These are phyloP conservation scores for Hypoxylon sp. DNA, from an alignment of 2,329 filamentous ascomycete genomes.

Conservation along the genomic window DNA sequence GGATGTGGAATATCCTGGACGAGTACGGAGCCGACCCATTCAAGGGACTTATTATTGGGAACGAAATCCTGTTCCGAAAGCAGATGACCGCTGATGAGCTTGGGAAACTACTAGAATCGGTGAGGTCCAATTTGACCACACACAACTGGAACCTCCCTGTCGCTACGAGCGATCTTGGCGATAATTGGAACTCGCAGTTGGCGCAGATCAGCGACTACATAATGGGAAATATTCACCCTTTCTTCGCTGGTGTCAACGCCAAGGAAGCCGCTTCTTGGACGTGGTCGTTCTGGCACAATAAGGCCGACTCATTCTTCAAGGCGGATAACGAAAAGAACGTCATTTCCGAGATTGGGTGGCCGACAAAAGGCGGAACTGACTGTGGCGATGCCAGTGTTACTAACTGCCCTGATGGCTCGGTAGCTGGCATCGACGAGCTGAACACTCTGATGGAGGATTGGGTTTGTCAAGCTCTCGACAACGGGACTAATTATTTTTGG, in stretches of 20 bases:
- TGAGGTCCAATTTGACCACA: slow-evolving; percentile 79
- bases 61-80: slow-evolving; percentile 83
- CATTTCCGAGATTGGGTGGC: slow-evolving; percentile 95
- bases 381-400: slow-evolving; percentile 72
- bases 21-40: slow-evolving; percentile 78
- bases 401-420: slow-evolving; percentile 75
- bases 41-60: slow-evolving; percentile 85
- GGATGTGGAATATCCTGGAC: slow-evolving; percentile 89
- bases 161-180: slow-evolving; percentile 89
- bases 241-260: slow-evolving; percentile 85
- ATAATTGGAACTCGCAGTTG: slow-evolving; percentile 83
- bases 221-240: slow-evolving; percentile 98
- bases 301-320: slow-evolving; percentile 77
- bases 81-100: slow-evolving; percentile 78
- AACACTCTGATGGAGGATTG: slow-evolving; percentile 90
- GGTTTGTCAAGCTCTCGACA: slow-evolving; percentile 84
- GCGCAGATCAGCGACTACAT: slow-evolving; percentile 83
- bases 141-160: slow-evolving; percentile 80
- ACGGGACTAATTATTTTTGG: slow-evolving; percentile 96
- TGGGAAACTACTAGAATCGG: slow-evolving; percentile 73
- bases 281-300: slow-evolving; percentile 81
- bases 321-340: slow-evolving; percentile 76
- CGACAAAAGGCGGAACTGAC: slow-evolving; percentile 82
- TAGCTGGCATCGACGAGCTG: slow-evolving; percentile 84
- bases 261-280: slow-evolving; percentile 84